These are phyloP conservation scores for Penicillium tannophilum DNA, from an alignment of 495 filamentous ascomycete genomes.

Conservation along the genomic window DNA sequence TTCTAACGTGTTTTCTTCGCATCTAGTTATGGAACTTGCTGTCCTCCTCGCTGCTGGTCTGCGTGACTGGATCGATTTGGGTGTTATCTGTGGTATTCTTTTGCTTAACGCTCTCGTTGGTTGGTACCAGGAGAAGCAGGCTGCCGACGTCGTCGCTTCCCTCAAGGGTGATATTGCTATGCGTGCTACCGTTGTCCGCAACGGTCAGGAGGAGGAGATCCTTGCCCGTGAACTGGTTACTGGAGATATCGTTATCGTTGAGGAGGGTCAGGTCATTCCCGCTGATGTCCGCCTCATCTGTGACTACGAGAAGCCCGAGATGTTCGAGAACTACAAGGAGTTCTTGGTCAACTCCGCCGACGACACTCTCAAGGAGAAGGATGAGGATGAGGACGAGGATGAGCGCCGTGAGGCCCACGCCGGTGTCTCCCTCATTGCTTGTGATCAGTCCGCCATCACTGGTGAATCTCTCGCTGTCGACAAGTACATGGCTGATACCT, in stretches of 20 bases:
- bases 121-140: conserved; percentile 89
- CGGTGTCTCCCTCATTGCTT: conserved; percentile 65
- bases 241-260: conserved; percentile 78
- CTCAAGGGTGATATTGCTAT: conserved; percentile 86
- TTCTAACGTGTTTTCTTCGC: conserved; percentile 11
- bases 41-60: conserved; percentile 78
- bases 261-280: conserved; percentile 76
- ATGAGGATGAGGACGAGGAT: conserved; percentile 57
- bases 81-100: conserved; percentile 83
- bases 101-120: conserved; percentile 77
- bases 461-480: conserved; percentile 77
- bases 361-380: conserved; percentile 67
- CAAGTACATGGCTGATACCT: conserved; percentile 73
- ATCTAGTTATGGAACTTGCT: conserved; percentile 80
- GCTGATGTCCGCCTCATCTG: conserved; percentile 77
- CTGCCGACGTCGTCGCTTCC: conserved; percentile 77
- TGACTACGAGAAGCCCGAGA: conserved; percentile 69
- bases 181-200: conserved; percentile 70
- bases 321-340: conserved; percentile 71
- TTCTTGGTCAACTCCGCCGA: conserved; percentile 59
- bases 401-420: conserved; percentile 60
- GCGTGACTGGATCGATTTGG: conserved; percentile 81
- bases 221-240: conserved; percentile 78
- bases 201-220: conserved; percentile 72
- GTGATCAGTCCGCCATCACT: conserved; percentile 76